phyloP scores from a whole-genome alignment of 2,329 filamentous ascomycete species.

The Penicillium thymicola region DNA sequence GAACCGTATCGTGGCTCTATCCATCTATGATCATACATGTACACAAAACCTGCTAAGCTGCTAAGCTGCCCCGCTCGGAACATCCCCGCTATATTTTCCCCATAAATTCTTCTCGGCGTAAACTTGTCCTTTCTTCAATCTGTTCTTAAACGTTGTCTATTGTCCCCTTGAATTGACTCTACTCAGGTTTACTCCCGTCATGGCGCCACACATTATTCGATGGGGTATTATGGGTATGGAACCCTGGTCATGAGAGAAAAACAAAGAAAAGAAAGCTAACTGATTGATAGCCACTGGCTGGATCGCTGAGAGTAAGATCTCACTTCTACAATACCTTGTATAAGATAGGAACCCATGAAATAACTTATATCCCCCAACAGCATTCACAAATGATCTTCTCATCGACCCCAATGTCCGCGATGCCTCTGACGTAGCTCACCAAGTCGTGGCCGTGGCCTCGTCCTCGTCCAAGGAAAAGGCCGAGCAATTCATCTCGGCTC shows the following conservation, averaged over 20 bases:
- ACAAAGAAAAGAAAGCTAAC: constrained; percentile 13
- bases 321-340: not conserved
- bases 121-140: not conserved
- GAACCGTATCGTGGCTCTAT: not conserved
- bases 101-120: not conserved
- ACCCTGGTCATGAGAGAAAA: not conserved
- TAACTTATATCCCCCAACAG: constrained; percentile 28
- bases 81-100: constrained; percentile 18
- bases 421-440: constrained; percentile 70
- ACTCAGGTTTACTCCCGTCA: constrained; percentile 13
- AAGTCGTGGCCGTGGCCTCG: constrained; percentile 74
- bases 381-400: constrained; percentile 74
- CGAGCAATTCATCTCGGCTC: constrained; percentile 67
- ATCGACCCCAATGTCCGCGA: constrained; percentile 67
- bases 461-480: constrained; percentile 70
- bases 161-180: not conserved
- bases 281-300: constrained; percentile 41
- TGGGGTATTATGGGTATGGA: constrained; percentile 46
- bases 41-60: too few relatives aligned
- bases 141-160: not conserved
- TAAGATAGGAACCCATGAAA: not conserved
- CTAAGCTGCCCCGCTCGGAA: constrained; percentile 25
- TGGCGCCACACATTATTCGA: constrained; percentile 37
- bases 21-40: not conserved
- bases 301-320: constrained; percentile 39